Conservation (phyloP, 139 green algal genomes). For the Chara braunii region DNA sequence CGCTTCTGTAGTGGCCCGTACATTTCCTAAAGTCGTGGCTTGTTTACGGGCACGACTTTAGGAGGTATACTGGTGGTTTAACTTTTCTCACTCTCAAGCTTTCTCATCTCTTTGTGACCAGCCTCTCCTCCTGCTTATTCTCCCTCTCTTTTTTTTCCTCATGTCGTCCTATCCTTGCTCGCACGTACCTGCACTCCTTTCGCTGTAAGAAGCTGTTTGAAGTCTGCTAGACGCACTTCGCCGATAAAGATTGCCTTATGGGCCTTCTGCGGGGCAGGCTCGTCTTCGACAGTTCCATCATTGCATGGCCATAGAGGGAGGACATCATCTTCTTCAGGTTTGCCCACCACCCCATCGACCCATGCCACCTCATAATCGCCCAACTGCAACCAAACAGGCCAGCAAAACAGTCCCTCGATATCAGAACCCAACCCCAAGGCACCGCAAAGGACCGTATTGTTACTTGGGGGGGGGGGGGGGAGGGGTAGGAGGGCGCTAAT, state of each 20-base stretch:
- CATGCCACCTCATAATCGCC: constrained; percentile 10
- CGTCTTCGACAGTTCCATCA: background rate
- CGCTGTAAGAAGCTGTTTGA: background rate
- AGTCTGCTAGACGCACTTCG: constrained; percentile 8
- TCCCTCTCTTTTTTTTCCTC: too few relatives aligned
- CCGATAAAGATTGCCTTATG: constrained; percentile 12
- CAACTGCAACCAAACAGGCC: background rate
- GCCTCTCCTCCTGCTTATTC: too few relatives aligned
- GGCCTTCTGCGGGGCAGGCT: background rate
- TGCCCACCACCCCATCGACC: background rate
- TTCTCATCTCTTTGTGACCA: too few relatives aligned
- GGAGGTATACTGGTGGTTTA: too few relatives aligned
- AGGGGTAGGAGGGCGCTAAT: background rate
- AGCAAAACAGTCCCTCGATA: background rate
- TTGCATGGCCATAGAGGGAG: background rate
- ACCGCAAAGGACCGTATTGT: background rate
- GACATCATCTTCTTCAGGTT: background rate
- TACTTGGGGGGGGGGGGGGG: background rate
- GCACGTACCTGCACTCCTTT: background rate
- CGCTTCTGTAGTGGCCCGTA: too few relatives aligned
- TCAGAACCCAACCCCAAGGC: background rate
- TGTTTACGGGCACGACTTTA: too few relatives aligned
- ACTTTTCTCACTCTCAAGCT: too few relatives aligned
- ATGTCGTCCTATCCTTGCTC: too few relatives aligned
- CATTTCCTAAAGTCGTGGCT: too few relatives aligned